Evolutionary conservation across 2,329 filamentous ascomycete species (phyloP), one percentile per base, ranked within the genome.

Genomic region (Colletotrichum sidae): DNA sequence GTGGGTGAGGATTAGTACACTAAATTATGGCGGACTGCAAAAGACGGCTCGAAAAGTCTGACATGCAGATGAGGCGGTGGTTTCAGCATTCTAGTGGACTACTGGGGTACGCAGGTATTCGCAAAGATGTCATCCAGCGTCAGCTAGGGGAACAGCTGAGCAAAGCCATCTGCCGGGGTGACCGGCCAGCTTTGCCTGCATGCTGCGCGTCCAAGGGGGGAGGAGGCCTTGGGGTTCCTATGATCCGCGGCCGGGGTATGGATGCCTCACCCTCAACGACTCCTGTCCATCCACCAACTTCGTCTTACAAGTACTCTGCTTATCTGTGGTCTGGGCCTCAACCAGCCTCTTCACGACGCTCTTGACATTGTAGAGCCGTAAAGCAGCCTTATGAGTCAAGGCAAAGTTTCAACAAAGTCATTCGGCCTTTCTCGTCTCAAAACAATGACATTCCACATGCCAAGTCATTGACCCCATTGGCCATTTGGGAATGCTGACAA

Each of bases 311-410:
- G n/a, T 39, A 2, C 15, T 38, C 33, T 53, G 42, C 51, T n/a
- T 44, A 8, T 25, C 45, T 50, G 56, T 25, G 25, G 25, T 25
- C 25, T 25, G 25, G 11, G 41, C 38, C 37, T 38, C 52, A 33
- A 11, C 7, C 15, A 45, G 38, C 38, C 44, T 50, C 34, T 25
- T 25, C 25, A 25, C 25, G 25, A 25, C 25, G 25, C 25, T 25
- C 25, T 39, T 35, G 47, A 42, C 25, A 13, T 44, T 5, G 49
- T 41, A 17, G 33, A 49, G 42, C 37, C 55, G 49, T 42, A 53
- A 25, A 25, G 25, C 25, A 25, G 55, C 55, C 55, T n/a, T 17
- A 33, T 46, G 59, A 57, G n/a, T 47, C 41, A 60, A 42, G 17
- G 15, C 11, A 49, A 42, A 38, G 17, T 39, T 44, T 25, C 25